A percentile compares a stretch with the other conserved stretches of the same genome.
These are phyloP conservation scores for Thelonectria rubi DNA, from an alignment of 2,329 filamentous ascomycete genomes.

Conservation along the genomic window DNA sequence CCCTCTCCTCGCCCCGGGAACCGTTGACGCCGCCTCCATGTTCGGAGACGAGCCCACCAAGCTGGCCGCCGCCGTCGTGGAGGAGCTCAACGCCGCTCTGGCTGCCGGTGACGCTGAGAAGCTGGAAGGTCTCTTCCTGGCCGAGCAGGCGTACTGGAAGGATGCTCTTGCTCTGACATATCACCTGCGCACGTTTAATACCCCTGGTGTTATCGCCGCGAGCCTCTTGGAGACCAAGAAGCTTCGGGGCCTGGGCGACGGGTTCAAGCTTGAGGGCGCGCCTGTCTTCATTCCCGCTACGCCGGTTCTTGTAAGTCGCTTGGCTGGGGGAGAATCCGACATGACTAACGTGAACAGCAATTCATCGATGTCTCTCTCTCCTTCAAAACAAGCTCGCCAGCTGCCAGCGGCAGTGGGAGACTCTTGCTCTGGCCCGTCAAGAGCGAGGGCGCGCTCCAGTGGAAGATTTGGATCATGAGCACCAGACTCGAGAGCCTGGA, in stretches of 20 bases:
- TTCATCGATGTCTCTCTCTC: slow-evolving; percentile 21
- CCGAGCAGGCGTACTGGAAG: slow-evolving; percentile 31
- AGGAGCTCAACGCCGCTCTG: slow-evolving; percentile 16
- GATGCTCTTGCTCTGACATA: slow-evolving; percentile 28
- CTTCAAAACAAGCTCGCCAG: slow-evolving; percentile 17
- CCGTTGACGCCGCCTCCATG: slow-evolving; percentile 6
- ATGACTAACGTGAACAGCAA: slow-evolving; percentile 20
- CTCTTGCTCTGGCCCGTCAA: slow-evolving; percentile 19
- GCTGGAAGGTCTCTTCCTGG: slow-evolving; percentile 19
- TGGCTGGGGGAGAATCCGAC: not conserved
- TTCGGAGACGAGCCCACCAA: not conserved
- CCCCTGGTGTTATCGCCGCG: not conserved
- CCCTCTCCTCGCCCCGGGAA: not conserved
- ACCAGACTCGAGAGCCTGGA: slow-evolving; percentile 26
- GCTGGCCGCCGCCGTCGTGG: not conserved
- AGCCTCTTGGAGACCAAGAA: slow-evolving; percentile 7
- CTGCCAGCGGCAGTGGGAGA: slow-evolving; percentile 13
- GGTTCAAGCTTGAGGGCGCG: slow-evolving; percentile 23
- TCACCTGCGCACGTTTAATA: slow-evolving; percentile 28
- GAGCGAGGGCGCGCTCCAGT: not conserved
- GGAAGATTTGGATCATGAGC: slow-evolving; percentile 34
- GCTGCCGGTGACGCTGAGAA: not conserved
- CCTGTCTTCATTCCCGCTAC: slow-evolving; percentile 22
- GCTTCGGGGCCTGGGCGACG: not conserved
- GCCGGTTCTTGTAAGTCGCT: slow-evolving; percentile 17